phyloP scores from a whole-genome alignment of 106 monocot species.

The Dendrobium chrysotoxum region DNA sequence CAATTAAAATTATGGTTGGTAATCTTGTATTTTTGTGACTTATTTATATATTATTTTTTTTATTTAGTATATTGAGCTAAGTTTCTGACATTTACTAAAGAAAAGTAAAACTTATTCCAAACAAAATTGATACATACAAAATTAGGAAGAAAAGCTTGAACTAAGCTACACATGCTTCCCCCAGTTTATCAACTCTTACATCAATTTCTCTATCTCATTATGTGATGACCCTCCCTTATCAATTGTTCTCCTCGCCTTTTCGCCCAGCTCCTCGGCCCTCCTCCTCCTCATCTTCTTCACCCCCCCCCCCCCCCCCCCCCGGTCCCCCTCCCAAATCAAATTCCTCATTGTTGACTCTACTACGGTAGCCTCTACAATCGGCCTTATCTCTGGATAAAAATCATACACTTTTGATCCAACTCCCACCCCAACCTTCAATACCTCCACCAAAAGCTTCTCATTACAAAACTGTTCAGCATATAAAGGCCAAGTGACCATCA shows the following conservation, averaged over 20 bases:
- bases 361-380: slow-evolving; percentile 17
- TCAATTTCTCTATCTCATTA: not conserved
- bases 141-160: too few relatives aligned
- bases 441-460: too few relatives aligned
- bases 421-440: slow-evolving; percentile 28
- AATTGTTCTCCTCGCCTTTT: slow-evolving; percentile 27
- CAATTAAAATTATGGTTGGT: too few relatives aligned
- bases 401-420: not conserved
- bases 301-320: slow-evolving; percentile 17
- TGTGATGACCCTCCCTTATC: slow-evolving; percentile 37
- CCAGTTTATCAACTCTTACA: not conserved
- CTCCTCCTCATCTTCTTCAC: slow-evolving; percentile 12
- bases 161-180: too few relatives aligned
- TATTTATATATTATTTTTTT: too few relatives aligned
- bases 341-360: slow-evolving; percentile 20
- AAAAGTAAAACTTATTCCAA: too few relatives aligned
- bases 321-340: too few relatives aligned
- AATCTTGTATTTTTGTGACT: too few relatives aligned
- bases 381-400: slow-evolving; percentile 1
- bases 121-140: too few relatives aligned
- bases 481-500: slow-evolving; percentile 46
- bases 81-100: too few relatives aligned
- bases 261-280: slow-evolving; percentile 27
- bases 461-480: slow-evolving; percentile 48
- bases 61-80: too few relatives aligned